Base-by-base conservation (phyloP, 2,329 filamentous ascomycete species). In the Byssothecium circinans region DNA sequence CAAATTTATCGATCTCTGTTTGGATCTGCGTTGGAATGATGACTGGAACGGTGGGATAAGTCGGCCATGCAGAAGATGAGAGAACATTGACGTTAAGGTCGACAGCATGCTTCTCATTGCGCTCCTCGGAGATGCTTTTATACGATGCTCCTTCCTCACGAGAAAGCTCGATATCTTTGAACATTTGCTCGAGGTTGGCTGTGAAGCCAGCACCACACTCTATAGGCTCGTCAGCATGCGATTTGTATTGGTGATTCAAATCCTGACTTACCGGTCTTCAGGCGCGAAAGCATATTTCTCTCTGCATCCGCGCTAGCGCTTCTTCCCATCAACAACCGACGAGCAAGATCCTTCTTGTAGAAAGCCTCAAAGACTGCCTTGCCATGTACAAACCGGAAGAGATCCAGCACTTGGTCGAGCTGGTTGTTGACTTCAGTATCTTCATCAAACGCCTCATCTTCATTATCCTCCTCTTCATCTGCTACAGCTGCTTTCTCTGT, bases 341-440 rank as follows among this genome's bases (percentile, higher is more conserved):
- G 83, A 1, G 95, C 92, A 41, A 99, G 80, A 65, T 97, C 94
- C 64, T 94, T 95, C 77, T 99, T 99, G 81, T 99, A 99, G 68
- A 99, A 99, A 1, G 94, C 92, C 69, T 99, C 94, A 54, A 99
- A 99, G 0, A 96, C 89, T 45, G 95, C 92, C 70, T 99, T 99
- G 56, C 94, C 94, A 65, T 97, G 87, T 27, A 99, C 89, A 69
- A 97, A 97, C 4, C 95, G 84, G 80, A 99, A 99, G 4, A 99
- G 78, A 69, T 97, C 92, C 2, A 99, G 78, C 0, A 89, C 91
- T 65, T 95, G 88, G 60, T 99, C 91, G 10, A 99, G 79, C 67
- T 97, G 94, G 30, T 87, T 84, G 63, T 96, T 91, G 49, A 99
- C 82, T 69, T 96, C 91, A 0, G 87, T 86, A 67, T 97, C 92